These are phyloP conservation scores for Plasmodium yoelii DNA, from an alignment of 169 alveolate genomes.

Conservation along the genomic window DNA sequence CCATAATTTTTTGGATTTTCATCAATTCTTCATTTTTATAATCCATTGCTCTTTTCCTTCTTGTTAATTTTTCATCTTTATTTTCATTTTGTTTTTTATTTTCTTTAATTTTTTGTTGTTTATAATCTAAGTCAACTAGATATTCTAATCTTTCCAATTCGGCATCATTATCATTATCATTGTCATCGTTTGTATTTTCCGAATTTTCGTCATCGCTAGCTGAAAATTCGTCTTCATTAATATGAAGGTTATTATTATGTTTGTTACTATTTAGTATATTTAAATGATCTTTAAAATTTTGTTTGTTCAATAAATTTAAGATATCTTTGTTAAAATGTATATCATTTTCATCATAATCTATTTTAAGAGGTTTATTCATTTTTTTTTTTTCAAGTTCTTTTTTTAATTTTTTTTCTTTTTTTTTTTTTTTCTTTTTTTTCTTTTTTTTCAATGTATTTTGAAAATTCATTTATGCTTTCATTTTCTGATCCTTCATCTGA, in stretches of 20 bases:
- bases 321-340: slow-evolving; percentile 84
- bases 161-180: too few relatives aligned
- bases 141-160: slow-evolving; percentile 36
- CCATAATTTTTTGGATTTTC: slow-evolving; percentile 78
- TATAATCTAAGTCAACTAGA: slow-evolving; percentile 65
- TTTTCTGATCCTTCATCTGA: slow-evolving; percentile 77
- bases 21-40: slow-evolving; percentile 79
- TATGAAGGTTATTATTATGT: slow-evolving; percentile 26
- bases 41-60: slow-evolving; percentile 80
- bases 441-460: slow-evolving; percentile 54
- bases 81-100: slow-evolving; percentile 35
- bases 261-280: slow-evolving; percentile 51
- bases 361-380: slow-evolving; percentile 12
- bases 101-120: slow-evolving; percentile 56
- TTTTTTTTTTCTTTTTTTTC: slow-evolving; percentile 58
- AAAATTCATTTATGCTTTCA: slow-evolving; percentile 60
- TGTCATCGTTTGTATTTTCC: not conserved
- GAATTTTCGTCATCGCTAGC: slow-evolving; percentile 39
- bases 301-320: slow-evolving; percentile 70
- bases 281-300: slow-evolving; percentile 61
- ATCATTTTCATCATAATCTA: slow-evolving; percentile 76
- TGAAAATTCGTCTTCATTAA: slow-evolving; percentile 69
- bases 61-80: slow-evolving; percentile 63
- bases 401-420: slow-evolving; percentile 64
- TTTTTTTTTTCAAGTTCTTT: slow-evolving; percentile 66